phyloP scores from a whole-genome alignment of 768 basidiomycete genomes.

The Lactarius deliciosus region DNA sequence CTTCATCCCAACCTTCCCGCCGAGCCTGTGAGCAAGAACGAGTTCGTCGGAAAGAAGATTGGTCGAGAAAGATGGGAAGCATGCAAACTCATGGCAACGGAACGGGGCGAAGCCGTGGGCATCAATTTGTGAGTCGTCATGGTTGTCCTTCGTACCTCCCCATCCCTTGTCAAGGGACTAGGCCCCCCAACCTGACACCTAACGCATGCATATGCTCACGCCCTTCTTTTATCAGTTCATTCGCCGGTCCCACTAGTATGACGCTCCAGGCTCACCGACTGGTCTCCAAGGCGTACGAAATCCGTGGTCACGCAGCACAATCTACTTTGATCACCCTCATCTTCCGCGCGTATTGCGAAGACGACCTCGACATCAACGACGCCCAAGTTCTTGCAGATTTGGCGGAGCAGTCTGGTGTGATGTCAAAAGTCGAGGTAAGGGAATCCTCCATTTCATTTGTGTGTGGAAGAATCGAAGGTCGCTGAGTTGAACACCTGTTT shows the following conservation, averaged over 20 bases:
- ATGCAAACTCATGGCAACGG: conserved; percentile 36
- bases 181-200: neutral
- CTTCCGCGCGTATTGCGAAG: conserved; percentile 67
- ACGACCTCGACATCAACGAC: conserved; percentile 63
- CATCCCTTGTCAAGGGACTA: neutral
- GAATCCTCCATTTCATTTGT: conserved; percentile 2
- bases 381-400: conserved; percentile 55
- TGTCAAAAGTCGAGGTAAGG: conserved; percentile 60
- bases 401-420: conserved; percentile 55
- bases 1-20: conserved; percentile 42
- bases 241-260: conserved; percentile 59
- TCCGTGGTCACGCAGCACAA: conserved; percentile 63
- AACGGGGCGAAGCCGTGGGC: conserved; percentile 42
- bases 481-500: conserved; percentile 3
- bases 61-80: conserved; percentile 41
- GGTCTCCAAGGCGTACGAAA: conserved; percentile 61
- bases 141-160: conserved; percentile 7
- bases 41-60: conserved; percentile 39
- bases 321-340: conserved; percentile 53
- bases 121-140: conserved; percentile 44
- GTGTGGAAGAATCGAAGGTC: neutral
- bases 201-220: neutral
- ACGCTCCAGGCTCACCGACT: conserved; percentile 74
- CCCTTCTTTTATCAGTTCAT: conserved; percentile 43
- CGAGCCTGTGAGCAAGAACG: conserved; percentile 34